These are phyloP conservation scores for Talinum fruticosum DNA, from an alignment of 148 eudicot genomes.

Conservation along the genomic window DNA sequence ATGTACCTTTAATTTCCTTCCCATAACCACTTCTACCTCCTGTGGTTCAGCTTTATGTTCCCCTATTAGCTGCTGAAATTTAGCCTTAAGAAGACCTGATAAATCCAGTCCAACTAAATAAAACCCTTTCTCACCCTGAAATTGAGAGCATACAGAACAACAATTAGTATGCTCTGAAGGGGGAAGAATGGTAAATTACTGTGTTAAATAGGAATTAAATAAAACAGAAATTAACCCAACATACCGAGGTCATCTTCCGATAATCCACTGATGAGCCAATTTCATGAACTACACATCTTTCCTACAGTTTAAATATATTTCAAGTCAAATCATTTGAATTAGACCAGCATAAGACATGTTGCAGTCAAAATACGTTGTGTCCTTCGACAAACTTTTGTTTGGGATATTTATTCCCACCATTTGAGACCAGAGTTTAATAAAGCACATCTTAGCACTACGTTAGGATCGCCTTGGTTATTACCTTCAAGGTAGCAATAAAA, in stretches of 20 bases:
- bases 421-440: not conserved
- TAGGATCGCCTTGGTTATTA: constrained; percentile 4
- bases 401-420: not conserved
- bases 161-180: not conserved
- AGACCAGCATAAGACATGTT: too few species aligned
- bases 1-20: constrained; percentile 72
- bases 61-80: constrained; percentile 60
- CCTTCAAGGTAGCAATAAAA: constrained; percentile 83
- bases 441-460: not conserved
- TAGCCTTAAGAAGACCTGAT: constrained; percentile 51
- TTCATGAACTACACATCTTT: constrained; percentile 71
- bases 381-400: not conserved
- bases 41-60: constrained; percentile 44
- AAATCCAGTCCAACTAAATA: constrained; percentile 58
- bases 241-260: constrained; percentile 81
- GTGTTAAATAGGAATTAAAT: not conserved
- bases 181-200: not conserved
- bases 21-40: constrained; percentile 95
- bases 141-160: constrained; percentile 11
- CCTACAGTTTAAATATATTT: constrained; percentile 41
- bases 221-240: not conserved
- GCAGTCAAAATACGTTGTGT: too few species aligned
- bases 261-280: constrained; percentile 88
- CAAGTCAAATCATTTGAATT: not conserved
- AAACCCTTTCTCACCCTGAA: constrained; percentile 76